A percentile compares a stretch with the other conserved stretches of the same genome.
Conservation (phyloP, 1,284 basidiomycete genomes). For the Puccinia triticina region DNA sequence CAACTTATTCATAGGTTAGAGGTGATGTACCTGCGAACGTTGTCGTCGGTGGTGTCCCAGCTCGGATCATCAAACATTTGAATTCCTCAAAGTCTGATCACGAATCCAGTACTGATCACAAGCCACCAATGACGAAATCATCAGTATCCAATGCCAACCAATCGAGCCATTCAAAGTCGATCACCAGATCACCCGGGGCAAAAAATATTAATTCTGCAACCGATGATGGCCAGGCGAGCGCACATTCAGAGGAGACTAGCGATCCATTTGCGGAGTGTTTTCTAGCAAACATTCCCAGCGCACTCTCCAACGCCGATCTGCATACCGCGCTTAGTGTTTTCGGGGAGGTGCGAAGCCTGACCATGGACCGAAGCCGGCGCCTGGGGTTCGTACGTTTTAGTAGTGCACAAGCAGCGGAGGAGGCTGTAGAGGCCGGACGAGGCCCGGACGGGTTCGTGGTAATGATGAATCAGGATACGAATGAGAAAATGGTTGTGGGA, state of each 20-base stretch:
- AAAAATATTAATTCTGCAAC: not conserved
- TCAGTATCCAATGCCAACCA: conserved; percentile 2
- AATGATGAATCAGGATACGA: conserved; percentile 16
- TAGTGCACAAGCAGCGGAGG: conserved; percentile 22
- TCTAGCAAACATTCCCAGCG: conserved; percentile 37
- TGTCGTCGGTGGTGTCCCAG: conserved; percentile 52
- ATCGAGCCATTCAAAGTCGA: conserved; percentile 17
- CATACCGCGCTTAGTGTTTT: conserved; percentile 26
- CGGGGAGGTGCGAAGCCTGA: conserved; percentile 34
- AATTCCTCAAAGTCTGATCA: conserved; percentile 14
- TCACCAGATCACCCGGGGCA: conserved; percentile 8
- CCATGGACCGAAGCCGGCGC: conserved; percentile 35
- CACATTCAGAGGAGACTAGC: conserved; percentile 25
- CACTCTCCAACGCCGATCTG: not conserved
- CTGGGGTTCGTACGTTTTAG: conserved; percentile 35
- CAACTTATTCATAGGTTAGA: conserved; percentile 39
- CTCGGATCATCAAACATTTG: conserved; percentile 52
- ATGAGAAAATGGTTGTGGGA: conserved; percentile 38
- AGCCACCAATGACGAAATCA: not conserved
- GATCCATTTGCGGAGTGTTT: conserved; percentile 43
- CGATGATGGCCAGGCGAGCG: conserved; percentile 18
- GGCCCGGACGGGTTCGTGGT: conserved; percentile 37
- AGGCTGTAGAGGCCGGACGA: conserved; percentile 26
- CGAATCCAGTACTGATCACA: not conserved
- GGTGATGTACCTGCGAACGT: conserved; percentile 53